Conservation (phyloP, 2,329 filamentous ascomycete genomes). For the Cercospora sp. region DNA sequence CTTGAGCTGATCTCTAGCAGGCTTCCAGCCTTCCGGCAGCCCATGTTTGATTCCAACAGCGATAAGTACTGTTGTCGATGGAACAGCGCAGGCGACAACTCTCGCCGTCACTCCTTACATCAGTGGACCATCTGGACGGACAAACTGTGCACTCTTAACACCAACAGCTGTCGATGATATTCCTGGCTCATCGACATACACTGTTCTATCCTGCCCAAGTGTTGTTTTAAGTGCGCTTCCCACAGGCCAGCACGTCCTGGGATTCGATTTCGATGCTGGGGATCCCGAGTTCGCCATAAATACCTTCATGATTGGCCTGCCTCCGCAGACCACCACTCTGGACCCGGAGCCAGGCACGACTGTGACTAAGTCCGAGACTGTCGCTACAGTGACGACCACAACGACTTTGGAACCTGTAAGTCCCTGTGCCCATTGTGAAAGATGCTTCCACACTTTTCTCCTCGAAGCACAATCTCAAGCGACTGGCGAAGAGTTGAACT, state of each 20-base stretch:
- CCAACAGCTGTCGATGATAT: neutral
- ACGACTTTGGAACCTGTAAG: neutral
- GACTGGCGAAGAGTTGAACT: neutral
- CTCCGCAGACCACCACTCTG: neutral
- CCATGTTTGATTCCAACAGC: neutral
- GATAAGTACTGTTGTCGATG: neutral
- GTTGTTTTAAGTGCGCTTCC: slow-evolving; percentile 1
- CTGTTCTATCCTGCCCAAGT: slow-evolving; percentile 1
- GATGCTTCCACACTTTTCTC: neutral
- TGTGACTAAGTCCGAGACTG: neutral
- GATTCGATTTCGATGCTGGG: slow-evolving; percentile 1
- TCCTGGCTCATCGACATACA: neutral
- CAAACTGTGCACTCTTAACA: neutral
- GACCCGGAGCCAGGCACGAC: neutral
- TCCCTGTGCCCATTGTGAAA: neutral
- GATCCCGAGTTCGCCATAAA: neutral
- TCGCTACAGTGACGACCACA: neutral
- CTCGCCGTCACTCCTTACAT: neutral
- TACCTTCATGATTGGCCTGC: neutral
- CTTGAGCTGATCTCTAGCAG: neutral
- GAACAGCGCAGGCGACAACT: neutral
- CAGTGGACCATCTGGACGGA: neutral
- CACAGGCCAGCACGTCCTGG: slow-evolving; percentile 1
- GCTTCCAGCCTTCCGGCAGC: neutral
- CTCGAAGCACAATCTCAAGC: neutral